Base-by-base conservation (phyloP, 2,329 filamentous ascomycete genomes). In the Sporothrix pseudoabietina region DNA sequence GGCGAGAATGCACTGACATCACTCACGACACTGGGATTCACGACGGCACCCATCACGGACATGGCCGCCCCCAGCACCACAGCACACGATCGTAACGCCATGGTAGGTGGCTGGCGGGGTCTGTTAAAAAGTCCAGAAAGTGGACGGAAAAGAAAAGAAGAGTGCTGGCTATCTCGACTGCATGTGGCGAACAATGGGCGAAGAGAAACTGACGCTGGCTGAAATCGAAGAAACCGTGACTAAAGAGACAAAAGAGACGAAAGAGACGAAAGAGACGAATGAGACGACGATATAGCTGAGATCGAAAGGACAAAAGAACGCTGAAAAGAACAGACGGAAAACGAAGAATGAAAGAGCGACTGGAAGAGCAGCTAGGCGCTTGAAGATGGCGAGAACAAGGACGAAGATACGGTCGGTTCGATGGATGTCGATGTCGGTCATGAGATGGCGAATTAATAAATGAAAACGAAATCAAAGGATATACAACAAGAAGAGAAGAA, bases 121-220 rank as follows among this genome's bases (percentile, higher is more conserved):
- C 16, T 19, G n/a, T 16, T n/a, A 6, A 49, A 9, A 14, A n/a
- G 44, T 69, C 47, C 47, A 69, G 5, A 52, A 12, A 14, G 5
- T 35, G 61, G 22, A 47, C 9, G 63, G 22, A 69, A 19, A 12
- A 35, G 10, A 7, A 49, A n/a, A 30, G 6, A 30, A 47, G 7
- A 22, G 35, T 41, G 26, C 65, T 16, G 66, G 52, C 54, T 72
- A 74, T 71, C 22, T 74, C 63, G 73, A 57, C 69, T 55, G 69
- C 73, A 74, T 74, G 69, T n/a, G 73, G 69, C 19, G 35, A 19
- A 16, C 6, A 3, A 6, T n/a, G 32, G 22, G 19, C 35, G 35
- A 8, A 35, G 35, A 35, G 8, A 35, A 35, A 35, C n/a, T n/a
- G 57, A 2, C 26, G 26, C 26, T 26, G 1, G 26, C 4, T 22